Conservation (phyloP, 2,329 filamentous ascomycete species). For the Keithomyces neogunnii region DNA sequence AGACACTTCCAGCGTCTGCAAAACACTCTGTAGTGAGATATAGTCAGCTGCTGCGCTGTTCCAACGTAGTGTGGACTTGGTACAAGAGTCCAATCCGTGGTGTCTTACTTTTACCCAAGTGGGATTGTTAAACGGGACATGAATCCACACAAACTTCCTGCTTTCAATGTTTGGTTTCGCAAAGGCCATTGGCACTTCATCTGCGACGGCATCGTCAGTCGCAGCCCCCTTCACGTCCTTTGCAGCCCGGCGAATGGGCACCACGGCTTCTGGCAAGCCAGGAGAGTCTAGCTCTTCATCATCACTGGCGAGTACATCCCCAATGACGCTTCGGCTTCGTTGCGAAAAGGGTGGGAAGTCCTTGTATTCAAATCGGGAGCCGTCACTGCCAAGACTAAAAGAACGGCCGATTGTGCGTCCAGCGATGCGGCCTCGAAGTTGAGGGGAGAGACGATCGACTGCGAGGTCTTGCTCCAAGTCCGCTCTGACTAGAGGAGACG, state of each 20-base stretch:
- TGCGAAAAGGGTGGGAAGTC: slow-evolving; percentile 28
- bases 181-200: slow-evolving; percentile 21
- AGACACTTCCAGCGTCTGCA: slow-evolving; percentile 32
- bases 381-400: slow-evolving; percentile 23
- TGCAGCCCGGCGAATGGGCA: slow-evolving; percentile 19
- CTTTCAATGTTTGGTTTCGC: slow-evolving; percentile 22
- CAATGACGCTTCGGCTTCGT: slow-evolving; percentile 22
- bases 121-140: slow-evolving; percentile 48
- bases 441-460: slow-evolving; percentile 28
- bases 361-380: slow-evolving; percentile 21
- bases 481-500: slow-evolving; percentile 25
- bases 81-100: neutral
- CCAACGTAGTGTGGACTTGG: neutral
- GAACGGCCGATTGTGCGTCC: slow-evolving; percentile 25
- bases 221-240: slow-evolving; percentile 13
- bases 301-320: slow-evolving; percentile 10
- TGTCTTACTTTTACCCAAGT: slow-evolving; percentile 46
- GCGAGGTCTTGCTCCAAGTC: slow-evolving; percentile 30
- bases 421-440: slow-evolving; percentile 19
- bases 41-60: too few relatives aligned
- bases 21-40: slow-evolving; percentile 26
- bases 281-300: slow-evolving; percentile 18
- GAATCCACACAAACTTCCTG: slow-evolving; percentile 50
- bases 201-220: slow-evolving; percentile 19
- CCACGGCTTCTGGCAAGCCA: slow-evolving; percentile 22